Evolutionary conservation across 2,329 filamentous ascomycete genomes (phyloP).

Genomic region (Nakataea oryzae): DNA sequence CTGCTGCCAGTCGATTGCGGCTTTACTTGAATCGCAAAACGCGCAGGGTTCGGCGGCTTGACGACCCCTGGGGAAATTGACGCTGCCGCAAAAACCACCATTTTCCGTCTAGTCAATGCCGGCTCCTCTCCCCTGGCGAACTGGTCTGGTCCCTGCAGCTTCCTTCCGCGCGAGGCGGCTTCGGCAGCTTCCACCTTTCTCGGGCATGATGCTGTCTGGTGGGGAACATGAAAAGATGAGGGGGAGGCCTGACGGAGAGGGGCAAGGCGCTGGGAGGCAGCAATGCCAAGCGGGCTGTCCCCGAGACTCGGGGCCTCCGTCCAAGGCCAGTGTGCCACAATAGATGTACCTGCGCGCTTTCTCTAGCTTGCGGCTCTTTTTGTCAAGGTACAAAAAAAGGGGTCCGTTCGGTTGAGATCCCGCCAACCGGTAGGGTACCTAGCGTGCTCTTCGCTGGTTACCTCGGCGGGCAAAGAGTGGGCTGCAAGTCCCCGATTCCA

Average conservation of each 20-base stretch:
- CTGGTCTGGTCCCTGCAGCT: not conserved
- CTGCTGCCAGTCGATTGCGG: not conserved
- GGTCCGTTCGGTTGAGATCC: not conserved
- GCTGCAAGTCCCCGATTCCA: not conserved
- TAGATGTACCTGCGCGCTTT: not conserved
- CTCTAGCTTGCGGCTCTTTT: not conserved
- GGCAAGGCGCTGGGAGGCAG: not conserved
- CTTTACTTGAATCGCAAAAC: not conserved
- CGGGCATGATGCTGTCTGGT: not conserved
- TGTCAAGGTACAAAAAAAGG: not conserved
- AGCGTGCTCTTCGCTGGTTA: not conserved
- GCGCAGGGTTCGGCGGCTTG: not conserved
- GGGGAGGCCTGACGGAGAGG: not conserved
- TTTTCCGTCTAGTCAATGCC: not conserved
- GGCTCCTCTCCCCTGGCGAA: not conserved
- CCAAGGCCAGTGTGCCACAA: not conserved
- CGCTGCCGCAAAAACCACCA: not conserved
- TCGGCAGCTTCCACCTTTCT: not conserved
- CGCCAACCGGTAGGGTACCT: not conserved
- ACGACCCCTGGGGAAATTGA: not conserved
- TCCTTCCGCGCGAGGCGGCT: not conserved
- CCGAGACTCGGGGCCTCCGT: not conserved
- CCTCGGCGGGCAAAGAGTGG: not conserved
- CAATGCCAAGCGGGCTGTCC: not conserved
- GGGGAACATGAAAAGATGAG: not conserved